Evolutionary conservation across 768 basidiomycete species (phyloP).

Genomic region (Porphyrellus cyaneotinctus): DNA sequence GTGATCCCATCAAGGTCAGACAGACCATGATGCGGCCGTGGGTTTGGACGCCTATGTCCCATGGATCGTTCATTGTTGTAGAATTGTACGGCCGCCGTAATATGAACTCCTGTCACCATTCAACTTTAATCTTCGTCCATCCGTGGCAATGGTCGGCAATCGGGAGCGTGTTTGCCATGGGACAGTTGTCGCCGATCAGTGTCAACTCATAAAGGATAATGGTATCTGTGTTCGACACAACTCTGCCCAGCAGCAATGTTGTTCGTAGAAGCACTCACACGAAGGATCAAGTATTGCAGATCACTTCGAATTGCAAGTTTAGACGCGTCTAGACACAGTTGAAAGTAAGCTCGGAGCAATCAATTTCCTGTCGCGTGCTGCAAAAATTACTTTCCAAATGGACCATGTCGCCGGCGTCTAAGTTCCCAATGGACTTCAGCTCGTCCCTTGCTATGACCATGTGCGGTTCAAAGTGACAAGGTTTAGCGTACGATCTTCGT

Average conservation of each 20-base stretch:
- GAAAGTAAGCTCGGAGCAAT: neutral
- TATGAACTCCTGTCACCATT: neutral
- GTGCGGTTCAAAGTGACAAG: neutral
- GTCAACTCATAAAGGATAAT: too few species aligned
- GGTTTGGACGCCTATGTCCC: neutral
- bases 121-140: neutral
- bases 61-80: neutral
- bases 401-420: neutral
- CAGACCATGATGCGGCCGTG: neutral
- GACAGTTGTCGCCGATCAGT: too few species aligned
- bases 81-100: neutral
- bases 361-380: neutral
- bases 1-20: neutral
- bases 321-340: neutral
- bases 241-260: neutral
- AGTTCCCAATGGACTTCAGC: neutral
- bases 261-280: neutral
- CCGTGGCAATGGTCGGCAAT: too few species aligned
- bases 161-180: too few species aligned
- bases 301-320: neutral
- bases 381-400: slow-evolving; percentile 3
- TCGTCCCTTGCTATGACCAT: neutral
- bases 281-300: neutral
- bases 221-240: too few species aligned
- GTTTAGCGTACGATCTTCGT: neutral